These are phyloP conservation scores for Sungouiella thailandica DNA, from an alignment of 805 yeast species.

Conservation along the genomic window DNA sequence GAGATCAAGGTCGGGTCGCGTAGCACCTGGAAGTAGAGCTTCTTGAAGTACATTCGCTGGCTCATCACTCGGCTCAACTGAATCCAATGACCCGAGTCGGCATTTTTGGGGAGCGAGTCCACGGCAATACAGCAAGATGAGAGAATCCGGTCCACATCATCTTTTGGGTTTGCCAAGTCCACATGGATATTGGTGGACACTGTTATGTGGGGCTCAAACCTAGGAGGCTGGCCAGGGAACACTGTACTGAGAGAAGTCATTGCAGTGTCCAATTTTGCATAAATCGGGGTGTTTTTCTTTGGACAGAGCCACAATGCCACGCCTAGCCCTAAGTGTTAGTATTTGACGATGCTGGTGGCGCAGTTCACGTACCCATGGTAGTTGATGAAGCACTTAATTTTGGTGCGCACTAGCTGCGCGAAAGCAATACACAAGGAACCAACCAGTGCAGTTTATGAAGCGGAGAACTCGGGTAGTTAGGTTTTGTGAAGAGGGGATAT, in stretches of 20 bases:
- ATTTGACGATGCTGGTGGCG: neutral
- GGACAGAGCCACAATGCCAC: conserved; percentile 80
- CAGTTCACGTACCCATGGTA: conserved; percentile 10
- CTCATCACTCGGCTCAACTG: conserved; percentile 39
- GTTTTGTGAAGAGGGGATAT: too few relatives aligned
- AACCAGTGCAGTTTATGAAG: too few relatives aligned
- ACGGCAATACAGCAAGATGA: conserved; percentile 56
- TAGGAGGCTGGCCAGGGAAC: conserved; percentile 64
- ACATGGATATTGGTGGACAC: conserved; percentile 58
- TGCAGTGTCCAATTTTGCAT: conserved; percentile 53
- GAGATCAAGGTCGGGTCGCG: conserved; percentile 44
- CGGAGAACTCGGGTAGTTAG: too few relatives aligned
- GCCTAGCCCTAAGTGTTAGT: conserved; percentile 20
- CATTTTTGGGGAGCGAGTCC: conserved; percentile 29
- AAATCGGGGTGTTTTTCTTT: conserved; percentile 43
- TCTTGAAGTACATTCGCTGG: conserved; percentile 49
- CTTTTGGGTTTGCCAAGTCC: conserved; percentile 33
- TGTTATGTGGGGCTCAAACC: conserved; percentile 74
- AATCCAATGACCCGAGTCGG: conserved; percentile 34
- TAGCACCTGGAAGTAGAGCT: conserved; percentile 45
- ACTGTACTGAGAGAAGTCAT: conserved; percentile 63
- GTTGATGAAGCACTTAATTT: too few relatives aligned
- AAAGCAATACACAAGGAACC: too few relatives aligned
- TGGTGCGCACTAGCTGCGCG: too few relatives aligned
- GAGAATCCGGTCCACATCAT: conserved; percentile 56